These are phyloP conservation scores for Plasmodium gallinaceum DNA, from an alignment of 169 alveolate genomes.

Conservation along the genomic window DNA sequence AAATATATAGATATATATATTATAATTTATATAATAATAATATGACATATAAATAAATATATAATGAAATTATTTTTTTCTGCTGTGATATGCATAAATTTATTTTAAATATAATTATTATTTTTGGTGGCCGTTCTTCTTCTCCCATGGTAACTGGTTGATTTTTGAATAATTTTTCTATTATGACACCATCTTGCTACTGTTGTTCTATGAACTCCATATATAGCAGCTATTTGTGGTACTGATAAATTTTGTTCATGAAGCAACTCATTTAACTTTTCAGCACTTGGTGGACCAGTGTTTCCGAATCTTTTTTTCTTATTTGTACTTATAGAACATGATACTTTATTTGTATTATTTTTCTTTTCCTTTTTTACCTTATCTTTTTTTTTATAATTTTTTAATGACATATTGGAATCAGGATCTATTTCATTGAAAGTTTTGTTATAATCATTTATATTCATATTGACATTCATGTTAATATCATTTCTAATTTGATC, in stretches of 20 bases:
- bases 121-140: constrained; percentile 16
- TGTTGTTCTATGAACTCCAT: constrained; percentile 77
- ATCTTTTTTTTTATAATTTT: constrained; percentile 23
- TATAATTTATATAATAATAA: too few species aligned
- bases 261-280: constrained; percentile 47
- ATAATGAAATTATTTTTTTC: too few species aligned
- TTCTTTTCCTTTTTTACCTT: constrained; percentile 26
- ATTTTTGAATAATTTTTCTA: constrained; percentile 62
- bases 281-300: constrained; percentile 77
- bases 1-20: too few species aligned
- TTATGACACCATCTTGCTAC: constrained; percentile 76
- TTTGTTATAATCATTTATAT: neutral
- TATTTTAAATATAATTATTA: neutral
- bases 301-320: constrained; percentile 33
- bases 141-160: constrained; percentile 29
- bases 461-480: neutral
- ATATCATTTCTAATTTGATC: neutral
- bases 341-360: constrained; percentile 5
- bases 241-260: constrained; percentile 54
- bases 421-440: neutral
- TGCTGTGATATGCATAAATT: neutral
- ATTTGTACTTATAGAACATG: constrained; percentile 9
- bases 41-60: too few species aligned
- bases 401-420: neutral
- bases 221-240: constrained; percentile 73